Base-by-base conservation (phyloP, 1,139 yeast species). In the Pichia sp. region DNA sequence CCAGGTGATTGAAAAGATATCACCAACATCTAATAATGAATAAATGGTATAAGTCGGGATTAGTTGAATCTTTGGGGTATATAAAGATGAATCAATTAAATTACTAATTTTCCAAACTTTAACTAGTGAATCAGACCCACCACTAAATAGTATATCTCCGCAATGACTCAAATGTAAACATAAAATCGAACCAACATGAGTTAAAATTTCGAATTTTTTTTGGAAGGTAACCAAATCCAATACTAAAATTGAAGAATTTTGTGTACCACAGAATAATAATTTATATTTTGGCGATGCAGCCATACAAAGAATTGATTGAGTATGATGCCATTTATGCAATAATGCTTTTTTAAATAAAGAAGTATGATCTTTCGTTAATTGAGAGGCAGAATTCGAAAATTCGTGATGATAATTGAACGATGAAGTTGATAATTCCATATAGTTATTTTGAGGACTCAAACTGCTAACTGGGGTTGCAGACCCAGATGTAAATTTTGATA, bases 51-150 rank as follows among this genome's bases (percentile, higher is more conserved):
- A 83, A 44, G 58, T 60, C 36, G 59, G 56, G 18, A 48, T 42
- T 19, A 45, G 45, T 31, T 53, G 51, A 19, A 53, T 41, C 44
- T 22, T 14, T 22, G 54, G 36, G 4, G 49, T 38, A 18, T 56
- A 39, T 13, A 48, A 25, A 10, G 39, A 29, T n/a, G 47, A 30
- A 29, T 28, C 48, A 27, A 57, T 56, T 7, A 25, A n/a, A 43
- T 51, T 59, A 8, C 69, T 63, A 33, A 87, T 70, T 55, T 84
- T 82, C 95, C 96, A 93, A 0, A 89, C 83, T 62, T 89, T 86
- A 34, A 93, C 85, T 48, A 91, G 72, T 1, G 97, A 89, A 66
- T 93, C 99, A 4, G 95, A 83, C 1, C 96, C 95, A 1, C 95
- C 96, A 39, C 93, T 82, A 62, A 93, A 86, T 49, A 93, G 74